Percentiles rank a stretch among this genome's conserved stretches.
These are phyloP conservation scores for Lachnellula subtilissima DNA, from an alignment of 2,329 filamentous ascomycete genomes.

Conservation along the genomic window DNA sequence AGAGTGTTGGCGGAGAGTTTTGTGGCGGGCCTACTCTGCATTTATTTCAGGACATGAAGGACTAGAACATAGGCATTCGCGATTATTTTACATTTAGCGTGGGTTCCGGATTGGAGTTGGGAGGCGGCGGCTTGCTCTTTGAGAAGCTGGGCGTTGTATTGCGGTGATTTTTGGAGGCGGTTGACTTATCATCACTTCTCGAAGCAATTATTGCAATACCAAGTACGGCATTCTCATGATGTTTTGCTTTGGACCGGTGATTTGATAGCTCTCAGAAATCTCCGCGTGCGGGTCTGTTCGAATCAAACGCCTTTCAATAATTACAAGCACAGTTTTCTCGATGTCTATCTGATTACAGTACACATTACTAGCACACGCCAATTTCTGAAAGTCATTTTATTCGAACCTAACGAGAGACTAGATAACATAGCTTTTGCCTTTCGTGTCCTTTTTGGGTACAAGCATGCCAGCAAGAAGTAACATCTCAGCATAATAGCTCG, in stretches of 20 bases:
- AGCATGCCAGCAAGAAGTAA: constrained; percentile 25
- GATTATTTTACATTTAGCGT: neutral
- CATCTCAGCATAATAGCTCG: constrained; percentile 23
- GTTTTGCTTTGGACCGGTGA: neutral
- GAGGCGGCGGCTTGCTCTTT: neutral
- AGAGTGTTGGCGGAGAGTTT: neutral
- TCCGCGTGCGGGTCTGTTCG: too few species aligned
- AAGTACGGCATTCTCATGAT: neutral
- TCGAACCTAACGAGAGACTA: constrained; percentile 30
- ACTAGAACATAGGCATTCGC: neutral
- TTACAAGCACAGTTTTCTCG: neutral
- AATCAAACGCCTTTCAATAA: too few species aligned
- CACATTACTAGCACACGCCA: neutral
- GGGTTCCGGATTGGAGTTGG: neutral
- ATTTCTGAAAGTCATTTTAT: neutral
- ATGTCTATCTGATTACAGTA: neutral
- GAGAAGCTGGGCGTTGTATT: neutral
- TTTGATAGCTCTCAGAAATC: neutral
- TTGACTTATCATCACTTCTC: neutral
- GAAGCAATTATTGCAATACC: neutral
- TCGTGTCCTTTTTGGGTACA: constrained; percentile 18
- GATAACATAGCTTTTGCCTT: constrained; percentile 30
- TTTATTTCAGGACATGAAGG: neutral
- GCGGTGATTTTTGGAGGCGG: neutral
- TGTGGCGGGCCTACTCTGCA: neutral